These are phyloP conservation scores for Amauroascus verrucosus DNA, from an alignment of 2,329 filamentous ascomycete genomes.

Conservation along the genomic window DNA sequence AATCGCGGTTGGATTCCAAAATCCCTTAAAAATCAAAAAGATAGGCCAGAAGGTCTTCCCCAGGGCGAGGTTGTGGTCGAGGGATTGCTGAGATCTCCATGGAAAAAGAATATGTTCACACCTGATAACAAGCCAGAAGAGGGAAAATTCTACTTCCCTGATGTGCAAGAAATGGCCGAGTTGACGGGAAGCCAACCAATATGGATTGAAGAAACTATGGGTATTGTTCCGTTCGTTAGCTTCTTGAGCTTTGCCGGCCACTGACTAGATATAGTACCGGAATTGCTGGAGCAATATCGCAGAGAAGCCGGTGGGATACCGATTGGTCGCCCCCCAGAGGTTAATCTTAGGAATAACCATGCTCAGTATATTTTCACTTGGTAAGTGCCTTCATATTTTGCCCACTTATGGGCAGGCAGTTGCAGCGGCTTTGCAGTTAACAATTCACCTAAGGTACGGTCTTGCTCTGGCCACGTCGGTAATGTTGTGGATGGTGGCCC, in stretches of 20 bases:
- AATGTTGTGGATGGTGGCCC: slow-evolving; percentile 94
- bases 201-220: slow-evolving; percentile 94
- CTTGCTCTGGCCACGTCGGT: slow-evolving; percentile 74
- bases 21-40: slow-evolving; percentile 55
- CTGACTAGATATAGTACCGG: slow-evolving; percentile 50
- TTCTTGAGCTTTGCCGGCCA: slow-evolving; percentile 6
- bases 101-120: slow-evolving; percentile 97
- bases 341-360: slow-evolving; percentile 93
- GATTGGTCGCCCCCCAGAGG: slow-evolving; percentile 76
- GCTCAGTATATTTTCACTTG: slow-evolving; percentile 98
- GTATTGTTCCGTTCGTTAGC: slow-evolving; percentile 38
- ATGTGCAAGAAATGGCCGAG: slow-evolving; percentile 81
- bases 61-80: slow-evolving; percentile 64
- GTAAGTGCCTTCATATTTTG: slow-evolving; percentile 44
- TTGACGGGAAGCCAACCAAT: slow-evolving; percentile 74
- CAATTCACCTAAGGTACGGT: slow-evolving; percentile 58
- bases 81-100: slow-evolving; percentile 76
- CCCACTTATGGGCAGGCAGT: neutral
- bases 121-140: slow-evolving; percentile 76
- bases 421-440: neutral
- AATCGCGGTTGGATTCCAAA: slow-evolving; percentile 88
- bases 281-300: slow-evolving; percentile 64
- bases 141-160: slow-evolving; percentile 88
- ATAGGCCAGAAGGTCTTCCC: slow-evolving; percentile 55
- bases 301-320: slow-evolving; percentile 73